Base-by-base conservation (phyloP, 176 grass and related monocot genomes). In the Saccharum officinarum region DNA sequence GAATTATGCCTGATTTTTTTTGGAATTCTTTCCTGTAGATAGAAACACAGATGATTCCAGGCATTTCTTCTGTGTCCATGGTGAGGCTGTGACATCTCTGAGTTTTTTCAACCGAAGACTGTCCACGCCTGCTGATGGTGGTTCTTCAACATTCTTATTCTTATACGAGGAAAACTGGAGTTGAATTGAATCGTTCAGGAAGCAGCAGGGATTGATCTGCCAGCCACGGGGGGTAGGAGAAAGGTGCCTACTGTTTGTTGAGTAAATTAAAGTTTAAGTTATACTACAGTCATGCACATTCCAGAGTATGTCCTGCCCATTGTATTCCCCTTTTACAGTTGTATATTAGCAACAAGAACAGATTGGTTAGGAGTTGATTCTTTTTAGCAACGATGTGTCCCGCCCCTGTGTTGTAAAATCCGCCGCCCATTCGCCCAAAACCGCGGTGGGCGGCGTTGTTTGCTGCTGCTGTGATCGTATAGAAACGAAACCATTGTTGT, bases 21-120 rank as follows among this genome's bases (percentile, higher is more conserved):
- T 52, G 42, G 41, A 88, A 79, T 84, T 88, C 74, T 84, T 88
- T 88, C 23, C 18, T 88, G 87, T 88, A 88, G 87, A 88, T 84
- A 88, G 74, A 88, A 83, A 38, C 33, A 88, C 80, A 83, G 80
- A 54, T 31, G 80, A 52, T 33, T 47, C 41, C 7, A 1, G 28
- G 66, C 54, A 41, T 54, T 52, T 50, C 67, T 72, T 40, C 47
- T 5, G n/a, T 12, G 47, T 73, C 55, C 73, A 77, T 17, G 73
- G 86, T 28, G 28, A 71, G 49, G 79, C 46, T 33, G 42, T 71
- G 79, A 20, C 61, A 69, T 68, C 72, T 62, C 33, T 44, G 69
- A 59, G 37, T 10, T 69, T 67, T 17, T 25, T 52, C 16, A 16
- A 45, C 36, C 3, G 37, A 78, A 78, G 75, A 15, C 30, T 22